These are phyloP conservation scores for Kingdonia uniflora DNA, from an alignment of 164 flowering plant genomes.

Conservation along the genomic window DNA sequence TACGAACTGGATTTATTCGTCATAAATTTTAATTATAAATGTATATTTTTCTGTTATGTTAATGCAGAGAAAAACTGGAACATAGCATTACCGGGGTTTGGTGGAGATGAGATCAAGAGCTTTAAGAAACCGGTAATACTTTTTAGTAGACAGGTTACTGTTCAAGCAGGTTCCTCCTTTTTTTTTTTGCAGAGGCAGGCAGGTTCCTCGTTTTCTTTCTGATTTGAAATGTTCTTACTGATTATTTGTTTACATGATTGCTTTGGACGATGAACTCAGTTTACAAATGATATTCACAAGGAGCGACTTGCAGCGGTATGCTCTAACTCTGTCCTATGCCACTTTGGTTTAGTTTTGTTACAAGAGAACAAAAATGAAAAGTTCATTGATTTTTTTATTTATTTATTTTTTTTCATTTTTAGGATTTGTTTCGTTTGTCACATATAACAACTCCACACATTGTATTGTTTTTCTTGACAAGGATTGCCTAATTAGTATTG, in stretches of 20 bases:
- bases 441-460: too few species aligned
- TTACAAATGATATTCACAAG: conserved; percentile 51
- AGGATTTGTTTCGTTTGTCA: too few species aligned
- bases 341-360: too few species aligned
- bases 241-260: conserved; percentile 7
- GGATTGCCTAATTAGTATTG: too few species aligned
- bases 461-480: too few species aligned
- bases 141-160: neutral
- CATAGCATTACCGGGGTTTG: conserved; percentile 80
- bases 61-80: conserved; percentile 87
- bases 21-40: neutral
- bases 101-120: conserved; percentile 85
- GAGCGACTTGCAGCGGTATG: conserved; percentile 74
- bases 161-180: neutral
- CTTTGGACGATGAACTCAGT: conserved; percentile 28
- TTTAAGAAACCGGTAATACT: conserved; percentile 64
- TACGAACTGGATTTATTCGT: neutral
- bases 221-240: conserved; percentile 1
- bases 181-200: too few species aligned
- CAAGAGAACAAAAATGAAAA: too few species aligned
- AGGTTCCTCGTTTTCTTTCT: conserved; percentile 6
- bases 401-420: too few species aligned
- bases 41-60: conserved; percentile 8
- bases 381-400: too few species aligned
- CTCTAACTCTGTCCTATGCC: conserved; percentile 6